These are phyloP conservation scores for Tardiomyces blankii DNA, from an alignment of 1,139 yeast species.

Conservation along the genomic window DNA sequence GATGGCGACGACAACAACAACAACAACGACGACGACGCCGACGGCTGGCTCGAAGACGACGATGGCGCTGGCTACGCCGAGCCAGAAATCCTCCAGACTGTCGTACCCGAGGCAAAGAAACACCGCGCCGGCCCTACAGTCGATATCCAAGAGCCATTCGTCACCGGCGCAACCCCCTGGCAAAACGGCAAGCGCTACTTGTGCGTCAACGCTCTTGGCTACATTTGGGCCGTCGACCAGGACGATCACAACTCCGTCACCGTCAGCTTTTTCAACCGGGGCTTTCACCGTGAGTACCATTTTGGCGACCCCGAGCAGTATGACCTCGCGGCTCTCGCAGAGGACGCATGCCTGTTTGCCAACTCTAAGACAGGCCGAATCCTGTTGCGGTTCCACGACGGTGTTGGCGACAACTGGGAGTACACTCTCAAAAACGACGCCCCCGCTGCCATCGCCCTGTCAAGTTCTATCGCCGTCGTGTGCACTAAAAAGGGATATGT, in stretches of 20 bases:
- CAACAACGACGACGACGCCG: background rate
- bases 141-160: slow-evolving; percentile 32
- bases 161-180: slow-evolving; percentile 88
- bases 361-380: slow-evolving; percentile 15
- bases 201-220: slow-evolving; percentile 73
- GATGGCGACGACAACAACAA: slow-evolving; percentile 1
- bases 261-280: slow-evolving; percentile 76
- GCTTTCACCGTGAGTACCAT: slow-evolving; percentile 72
- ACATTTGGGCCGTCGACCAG: slow-evolving; percentile 68
- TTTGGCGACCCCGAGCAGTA: slow-evolving; percentile 64
- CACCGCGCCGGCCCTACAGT: background rate
- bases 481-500: slow-evolving; percentile 50
- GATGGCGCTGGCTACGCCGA: slow-evolving; percentile 2
- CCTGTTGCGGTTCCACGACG: slow-evolving; percentile 24
- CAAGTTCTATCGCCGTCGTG: slow-evolving; percentile 37
- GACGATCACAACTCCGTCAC: slow-evolving; percentile 58
- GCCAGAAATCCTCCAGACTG: background rate
- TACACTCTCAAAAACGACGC: slow-evolving; percentile 33
- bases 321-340: slow-evolving; percentile 68
- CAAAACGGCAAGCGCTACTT: slow-evolving; percentile 57
- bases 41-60: slow-evolving; percentile 1
- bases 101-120: background rate
- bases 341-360: slow-evolving; percentile 57
- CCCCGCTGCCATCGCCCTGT: slow-evolving; percentile 41
- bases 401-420: slow-evolving; percentile 29